Evolutionary conservation across 164 flowering plant species (phyloP).

Genomic region (Magnolia changhungtana): DNA sequence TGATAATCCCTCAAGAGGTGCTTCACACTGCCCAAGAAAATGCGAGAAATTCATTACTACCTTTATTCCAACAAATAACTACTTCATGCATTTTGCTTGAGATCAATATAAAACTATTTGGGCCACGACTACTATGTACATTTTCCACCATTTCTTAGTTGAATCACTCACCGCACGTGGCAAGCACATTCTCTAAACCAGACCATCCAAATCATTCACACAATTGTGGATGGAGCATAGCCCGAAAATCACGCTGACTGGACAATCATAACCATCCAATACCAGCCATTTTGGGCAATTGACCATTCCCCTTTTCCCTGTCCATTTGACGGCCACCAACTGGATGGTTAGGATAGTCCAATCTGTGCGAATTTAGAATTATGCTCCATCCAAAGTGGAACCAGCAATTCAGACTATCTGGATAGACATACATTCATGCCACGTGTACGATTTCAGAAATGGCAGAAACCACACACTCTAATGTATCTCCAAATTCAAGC

Average conservation of each 20-base stretch:
- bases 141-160: neutral
- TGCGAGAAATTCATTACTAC: neutral
- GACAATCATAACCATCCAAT: too few species aligned
- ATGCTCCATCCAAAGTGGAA: neutral
- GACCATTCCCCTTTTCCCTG: neutral
- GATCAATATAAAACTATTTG: neutral
- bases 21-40: conserved; percentile 42
- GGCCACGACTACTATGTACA: neutral
- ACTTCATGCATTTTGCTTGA: neutral
- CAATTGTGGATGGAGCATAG: neutral
- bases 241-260: neutral
- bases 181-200: neutral
- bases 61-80: too few species aligned
- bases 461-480: neutral
- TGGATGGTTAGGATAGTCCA: neutral
- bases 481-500: neutral
- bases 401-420: neutral
- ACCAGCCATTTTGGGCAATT: neutral
- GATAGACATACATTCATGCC: neutral
- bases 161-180: too few species aligned
- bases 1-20: conserved; percentile 51
- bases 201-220: neutral
- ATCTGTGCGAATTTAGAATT: neutral
- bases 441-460: too few species aligned
- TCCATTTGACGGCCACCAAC: neutral